Evolutionary conservation across 768 basidiomycete species (phyloP).

Genomic region (Steccherinum ochraceum): DNA sequence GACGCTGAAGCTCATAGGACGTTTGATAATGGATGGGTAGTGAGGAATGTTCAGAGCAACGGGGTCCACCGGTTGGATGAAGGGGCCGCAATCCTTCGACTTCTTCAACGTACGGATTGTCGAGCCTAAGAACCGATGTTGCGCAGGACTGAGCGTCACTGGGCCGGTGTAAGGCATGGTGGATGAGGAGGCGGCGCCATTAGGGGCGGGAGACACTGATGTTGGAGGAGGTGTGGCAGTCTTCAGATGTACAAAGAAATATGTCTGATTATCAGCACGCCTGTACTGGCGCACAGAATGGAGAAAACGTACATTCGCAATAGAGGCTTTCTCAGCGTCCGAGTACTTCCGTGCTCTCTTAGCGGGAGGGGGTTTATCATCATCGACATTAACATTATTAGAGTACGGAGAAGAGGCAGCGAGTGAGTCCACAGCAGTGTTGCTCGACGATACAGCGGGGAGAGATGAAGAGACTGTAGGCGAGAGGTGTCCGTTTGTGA

Average conservation of each 20-base stretch:
- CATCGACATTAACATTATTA: conserved; percentile 40
- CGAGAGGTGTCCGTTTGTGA: conserved; percentile 13
- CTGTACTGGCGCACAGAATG: conserved; percentile 41
- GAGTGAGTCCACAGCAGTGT: conserved; percentile 24
- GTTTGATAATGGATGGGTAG: conserved; percentile 80
- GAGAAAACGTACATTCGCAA: conserved; percentile 62
- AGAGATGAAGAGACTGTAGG: conserved; percentile 19
- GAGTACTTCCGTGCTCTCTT: conserved; percentile 75
- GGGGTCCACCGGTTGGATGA: conserved; percentile 84
- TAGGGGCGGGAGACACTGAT: conserved; percentile 30
- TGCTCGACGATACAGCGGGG: conserved; percentile 24
- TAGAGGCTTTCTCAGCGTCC: conserved; percentile 68
- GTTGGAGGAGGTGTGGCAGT: conserved; percentile 71
- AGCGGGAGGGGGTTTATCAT: conserved; percentile 68
- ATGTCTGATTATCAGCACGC: conserved; percentile 43
- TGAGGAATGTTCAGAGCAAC: conserved; percentile 81
- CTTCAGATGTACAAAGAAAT: conserved; percentile 35
- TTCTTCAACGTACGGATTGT: conserved; percentile 82
- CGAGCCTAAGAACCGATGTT: conserved; percentile 75
- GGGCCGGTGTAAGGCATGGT: conserved; percentile 17
- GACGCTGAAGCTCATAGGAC: conserved; percentile 92
- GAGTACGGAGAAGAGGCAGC: conserved; percentile 22
- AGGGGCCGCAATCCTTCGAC: conserved; percentile 75
- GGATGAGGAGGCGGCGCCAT: conserved; percentile 13
- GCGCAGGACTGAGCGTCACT: conserved; percentile 54